Evolutionary conservation across 1,284 basidiomycete genomes (phyloP).

Genomic region (Rhodotorula sp.): DNA sequence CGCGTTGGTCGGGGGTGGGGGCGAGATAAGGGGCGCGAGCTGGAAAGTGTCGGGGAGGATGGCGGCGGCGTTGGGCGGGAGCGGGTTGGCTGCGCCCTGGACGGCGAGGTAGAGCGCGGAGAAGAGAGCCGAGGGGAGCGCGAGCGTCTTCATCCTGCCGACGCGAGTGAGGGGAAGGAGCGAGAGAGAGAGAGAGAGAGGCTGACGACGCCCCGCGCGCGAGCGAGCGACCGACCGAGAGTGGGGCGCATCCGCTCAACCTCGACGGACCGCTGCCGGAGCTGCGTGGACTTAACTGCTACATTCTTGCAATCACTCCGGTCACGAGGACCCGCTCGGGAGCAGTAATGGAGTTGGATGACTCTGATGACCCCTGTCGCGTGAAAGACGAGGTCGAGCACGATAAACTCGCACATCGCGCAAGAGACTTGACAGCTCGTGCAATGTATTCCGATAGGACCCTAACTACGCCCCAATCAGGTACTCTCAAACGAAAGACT

Average conservation of each 20-base stretch:
- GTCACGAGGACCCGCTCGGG: too few species aligned
- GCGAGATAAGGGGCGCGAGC: constrained; percentile 35
- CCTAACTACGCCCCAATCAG: too few species aligned
- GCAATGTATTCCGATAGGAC: neutral
- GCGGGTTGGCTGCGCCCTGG: constrained; percentile 14
- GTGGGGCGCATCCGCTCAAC: neutral
- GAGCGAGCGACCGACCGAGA: neutral
- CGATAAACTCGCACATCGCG: too few species aligned
- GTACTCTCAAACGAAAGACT: constrained; percentile 7
- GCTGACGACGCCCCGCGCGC: neutral
- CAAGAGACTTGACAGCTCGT: neutral
- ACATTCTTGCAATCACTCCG: too few species aligned
- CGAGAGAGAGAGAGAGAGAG: too few species aligned
- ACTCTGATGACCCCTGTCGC: too few species aligned
- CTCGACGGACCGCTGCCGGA: neutral
- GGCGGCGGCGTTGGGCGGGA: constrained; percentile 9
- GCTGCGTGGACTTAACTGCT: too few species aligned
- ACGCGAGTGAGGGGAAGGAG: neutral
- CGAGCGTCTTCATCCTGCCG: neutral
- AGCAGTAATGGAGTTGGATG: too few species aligned
- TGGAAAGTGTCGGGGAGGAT: constrained; percentile 13
- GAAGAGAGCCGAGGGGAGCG: constrained; percentile 14
- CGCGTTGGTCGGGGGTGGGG: constrained; percentile 21
- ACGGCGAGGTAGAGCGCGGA: constrained; percentile 17
- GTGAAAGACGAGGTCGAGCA: too few species aligned